Conservation (phyloP, 352 stramenopile genomes). For the Aphanomyces cochlioides region DNA sequence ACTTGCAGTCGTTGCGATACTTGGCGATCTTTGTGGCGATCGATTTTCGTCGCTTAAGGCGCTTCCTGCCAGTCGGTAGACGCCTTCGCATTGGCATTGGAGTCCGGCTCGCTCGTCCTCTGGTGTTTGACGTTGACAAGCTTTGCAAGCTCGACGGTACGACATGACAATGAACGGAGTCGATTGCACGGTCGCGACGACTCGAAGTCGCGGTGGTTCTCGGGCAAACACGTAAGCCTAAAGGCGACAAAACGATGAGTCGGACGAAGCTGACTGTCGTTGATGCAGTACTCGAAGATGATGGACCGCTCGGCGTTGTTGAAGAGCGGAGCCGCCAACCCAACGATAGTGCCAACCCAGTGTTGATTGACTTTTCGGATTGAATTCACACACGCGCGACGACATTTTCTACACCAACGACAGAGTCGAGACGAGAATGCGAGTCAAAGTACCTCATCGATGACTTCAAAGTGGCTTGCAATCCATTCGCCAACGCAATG, state of each 20-base stretch:
- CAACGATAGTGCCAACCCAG: slow-evolving; percentile 29
- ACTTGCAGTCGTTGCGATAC: background rate
- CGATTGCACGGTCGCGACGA: background rate
- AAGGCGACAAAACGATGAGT: background rate
- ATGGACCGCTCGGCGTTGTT: slow-evolving; percentile 23
- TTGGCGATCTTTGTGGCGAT: background rate
- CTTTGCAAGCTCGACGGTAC: slow-evolving; percentile 17
- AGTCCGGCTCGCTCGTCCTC: background rate
- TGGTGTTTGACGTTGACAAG: slow-evolving; percentile 24
- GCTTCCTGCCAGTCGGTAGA: slow-evolving; percentile 5
- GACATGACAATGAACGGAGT: slow-evolving; percentile 28
- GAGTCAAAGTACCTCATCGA: slow-evolving; percentile 10
- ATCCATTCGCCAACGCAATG: slow-evolving; percentile 28
- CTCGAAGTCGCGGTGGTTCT: background rate
- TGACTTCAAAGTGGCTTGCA: slow-evolving; percentile 26
- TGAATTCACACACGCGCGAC: slow-evolving; percentile 21
- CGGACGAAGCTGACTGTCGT: background rate
- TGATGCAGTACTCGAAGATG: slow-evolving; percentile 11
- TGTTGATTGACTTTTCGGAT: slow-evolving; percentile 20
- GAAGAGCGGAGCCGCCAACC: slow-evolving; percentile 22
- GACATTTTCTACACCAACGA: slow-evolving; percentile 22
- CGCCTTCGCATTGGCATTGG: background rate
- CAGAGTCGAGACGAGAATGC: background rate
- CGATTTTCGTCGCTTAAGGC: background rate
- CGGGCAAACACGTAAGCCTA: background rate